Evolutionary conservation across 208 protist genomes (phyloP), one percentile per base, ranked within the genome.

Genomic region (Trypanosoma congolense): DNA sequence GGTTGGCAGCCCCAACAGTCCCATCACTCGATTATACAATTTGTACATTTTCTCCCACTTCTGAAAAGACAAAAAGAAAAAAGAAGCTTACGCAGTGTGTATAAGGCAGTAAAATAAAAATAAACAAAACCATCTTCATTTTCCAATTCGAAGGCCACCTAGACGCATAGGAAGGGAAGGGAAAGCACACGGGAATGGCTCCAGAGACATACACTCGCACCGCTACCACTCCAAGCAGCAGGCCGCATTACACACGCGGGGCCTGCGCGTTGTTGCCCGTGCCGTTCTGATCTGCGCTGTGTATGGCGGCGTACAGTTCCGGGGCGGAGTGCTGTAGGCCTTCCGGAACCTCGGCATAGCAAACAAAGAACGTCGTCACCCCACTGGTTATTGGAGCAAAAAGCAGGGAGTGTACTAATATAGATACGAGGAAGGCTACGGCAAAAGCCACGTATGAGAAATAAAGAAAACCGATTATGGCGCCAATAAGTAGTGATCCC

Each of bases 321-420:
- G 80, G 83, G 40, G 84, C 65, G 3, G 76, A 87, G 42, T 73
- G 61, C 28, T 70, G 71, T 45, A 94, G 67, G n/a, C 67, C 80
- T 45, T 91, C 80, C 1, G 83, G 81, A 4, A 71, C 67, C 60
- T 97, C 90, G 8, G 84, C 90, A 50, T 90, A 93, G 63, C 90
- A 93, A 18, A 96, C 87, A 70, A 96, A 96, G 25, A 94, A 64
- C 1, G 90, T 91, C 18, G 80, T 80, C 38, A 91, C 75, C 3
- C 78, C 73, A 63, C 84, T 93, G 35, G 59, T 67, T 12, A 96
- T 66, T 35, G 76, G 53, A n/a, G 63, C 58, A 21, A 94, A 82
- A 36, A 96, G 64, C 49, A 93, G 55, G 4, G 46, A 12, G 24
- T 80, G 72, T 29, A 96, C 73, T 0, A 90, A 35, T 4, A 74